Conservation (phyloP, 1,284 basidiomycete genomes). For the Trichosporon inkin region DNA sequence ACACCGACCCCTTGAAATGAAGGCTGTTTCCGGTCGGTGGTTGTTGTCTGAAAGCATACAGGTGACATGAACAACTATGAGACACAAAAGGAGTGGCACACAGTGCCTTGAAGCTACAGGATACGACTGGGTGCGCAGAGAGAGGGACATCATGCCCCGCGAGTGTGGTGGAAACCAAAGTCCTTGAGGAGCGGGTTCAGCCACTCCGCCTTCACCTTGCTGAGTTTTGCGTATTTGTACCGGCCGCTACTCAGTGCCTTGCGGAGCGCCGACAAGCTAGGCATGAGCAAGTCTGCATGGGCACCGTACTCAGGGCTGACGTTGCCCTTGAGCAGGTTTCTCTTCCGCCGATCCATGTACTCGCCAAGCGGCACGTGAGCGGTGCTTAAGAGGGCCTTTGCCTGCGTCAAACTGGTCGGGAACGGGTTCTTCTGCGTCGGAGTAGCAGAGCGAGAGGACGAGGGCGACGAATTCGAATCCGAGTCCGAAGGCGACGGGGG, state of each 20-base stretch:
- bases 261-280: conserved; percentile 23
- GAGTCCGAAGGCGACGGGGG: neutral
- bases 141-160: neutral
- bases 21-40: no score
- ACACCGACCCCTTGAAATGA: no score
- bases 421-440: conserved; percentile 23
- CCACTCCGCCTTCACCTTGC: conserved; percentile 35
- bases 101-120: no score
- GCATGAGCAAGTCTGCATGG: conserved; percentile 29
- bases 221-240: conserved; percentile 25
- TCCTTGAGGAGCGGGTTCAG: conserved; percentile 41
- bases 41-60: no score
- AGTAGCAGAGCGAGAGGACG: conserved; percentile 13
- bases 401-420: conserved; percentile 34
- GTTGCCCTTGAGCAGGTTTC: no score
- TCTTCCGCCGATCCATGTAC: conserved; percentile 37
- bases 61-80: no score
- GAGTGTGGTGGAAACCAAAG: conserved; percentile 26
- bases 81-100: no score
- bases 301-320: neutral
- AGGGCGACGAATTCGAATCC: conserved; percentile 6
- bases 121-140: no score
- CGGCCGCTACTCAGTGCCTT: conserved; percentile 23
- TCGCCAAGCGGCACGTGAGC: conserved; percentile 43
- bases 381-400: conserved; percentile 30